These are phyloP conservation scores for Alternaria longipes DNA, from an alignment of 2,329 filamentous ascomycete species.

Conservation along the genomic window DNA sequence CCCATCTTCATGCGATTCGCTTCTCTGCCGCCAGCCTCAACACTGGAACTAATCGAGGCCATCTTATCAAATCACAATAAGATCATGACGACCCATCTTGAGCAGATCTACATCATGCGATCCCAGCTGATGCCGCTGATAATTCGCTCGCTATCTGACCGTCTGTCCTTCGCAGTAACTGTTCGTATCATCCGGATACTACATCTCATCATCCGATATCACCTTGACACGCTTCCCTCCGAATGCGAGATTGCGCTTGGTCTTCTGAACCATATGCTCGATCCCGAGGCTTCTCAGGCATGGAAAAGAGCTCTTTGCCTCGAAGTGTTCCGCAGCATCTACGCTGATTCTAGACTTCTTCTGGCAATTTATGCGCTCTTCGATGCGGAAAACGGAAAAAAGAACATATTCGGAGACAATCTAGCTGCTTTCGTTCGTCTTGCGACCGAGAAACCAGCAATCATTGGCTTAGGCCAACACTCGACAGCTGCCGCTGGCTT, in stretches of 20 bases:
- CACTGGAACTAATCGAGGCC: constrained; percentile 90
- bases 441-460: constrained; percentile 85
- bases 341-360: constrained; percentile 80
- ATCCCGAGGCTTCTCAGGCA: constrained; percentile 77
- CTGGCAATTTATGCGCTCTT: constrained; percentile 83
- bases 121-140: constrained; percentile 83
- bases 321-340: constrained; percentile 88
- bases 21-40: constrained; percentile 80
- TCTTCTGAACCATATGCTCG: constrained; percentile 83
- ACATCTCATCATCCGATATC: constrained; percentile 80
- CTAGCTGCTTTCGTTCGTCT: constrained; percentile 90
- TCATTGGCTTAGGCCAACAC: constrained; percentile 89
- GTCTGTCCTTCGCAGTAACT: constrained; percentile 80
- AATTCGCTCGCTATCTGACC: constrained; percentile 78
- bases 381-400: constrained; percentile 76
- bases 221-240: constrained; percentile 75
- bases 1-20: constrained; percentile 84
- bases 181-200: constrained; percentile 84
- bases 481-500: constrained; percentile 80
- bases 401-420: constrained; percentile 80
- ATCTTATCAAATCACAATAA: constrained; percentile 85
- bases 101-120: constrained; percentile 82
- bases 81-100: constrained; percentile 79
- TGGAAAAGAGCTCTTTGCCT: constrained; percentile 94
- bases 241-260: constrained; percentile 87